Evolutionary conservation across 495 filamentous ascomycete genomes (phyloP), one percentile per base, ranked within the genome.

Genomic region (Penicillium herquei): DNA sequence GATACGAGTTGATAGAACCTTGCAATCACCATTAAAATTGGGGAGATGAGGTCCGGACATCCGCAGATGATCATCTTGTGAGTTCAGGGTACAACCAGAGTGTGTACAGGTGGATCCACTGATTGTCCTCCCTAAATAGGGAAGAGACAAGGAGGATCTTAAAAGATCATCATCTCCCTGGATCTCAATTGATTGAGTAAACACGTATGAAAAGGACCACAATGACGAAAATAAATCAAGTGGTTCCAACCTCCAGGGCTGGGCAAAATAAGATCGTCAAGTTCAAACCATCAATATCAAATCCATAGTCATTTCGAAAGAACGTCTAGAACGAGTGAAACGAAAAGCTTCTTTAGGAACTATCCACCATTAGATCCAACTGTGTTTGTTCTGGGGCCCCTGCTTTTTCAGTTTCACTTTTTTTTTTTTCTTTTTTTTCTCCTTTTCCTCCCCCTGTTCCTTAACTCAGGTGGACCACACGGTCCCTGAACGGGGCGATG

Each of bases 401-500:
- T 43, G 40, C 13, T 43, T 43, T 43, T 43, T 39, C 10, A 3
- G 16, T 21, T 49, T 37, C n/a, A 4, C 2, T 14, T 46, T 14
- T 46, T 46, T 46, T 10, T 46, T 46, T 46, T 32, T 8, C n/a
- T 17, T 10, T 30, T 44, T 21, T 44, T 44, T 16, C 35, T 39
- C 35, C 13, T 41, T 41, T 41, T 26, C 21, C 21, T 37, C 34
- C 34, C 34, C 34, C 34, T 37, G 34, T 13, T 37, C 34, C 12
- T 37, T 13, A 10, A 13, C 12, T 10, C 9, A 39, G 34, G 40
- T 44, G 39, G 50, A 30, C 39, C 50, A 17, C n/a, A 33, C 17
- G 37, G 54, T 58, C 46, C 54, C 50, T 64, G 59, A 39, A 55
- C 30, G 51, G 56, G 42, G 37, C 41, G 52, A 73, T 72, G 69